Base-by-base conservation (phyloP, 2,329 filamentous ascomycete species). In the Pseudofabraea citricarpa region DNA sequence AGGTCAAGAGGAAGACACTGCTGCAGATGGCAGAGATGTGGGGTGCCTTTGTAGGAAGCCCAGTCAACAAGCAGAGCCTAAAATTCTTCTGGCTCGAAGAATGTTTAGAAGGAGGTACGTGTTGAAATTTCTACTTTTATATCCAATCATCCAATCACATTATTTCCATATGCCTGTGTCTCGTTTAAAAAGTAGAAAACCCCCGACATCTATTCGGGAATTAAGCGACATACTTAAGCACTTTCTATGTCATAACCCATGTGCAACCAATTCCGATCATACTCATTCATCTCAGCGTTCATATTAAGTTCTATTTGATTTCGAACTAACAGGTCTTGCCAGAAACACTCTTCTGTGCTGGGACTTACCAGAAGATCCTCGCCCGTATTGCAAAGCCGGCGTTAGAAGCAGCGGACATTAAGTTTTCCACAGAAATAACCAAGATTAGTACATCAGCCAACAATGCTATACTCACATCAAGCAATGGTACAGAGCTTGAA, bases 11-110 rank as follows among this genome's bases (percentile, higher is more conserved):
- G 5, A 56, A 59, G 29, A 51, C 56, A 36, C 66, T 66, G 45
- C 60, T 67, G 40, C 54, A 64, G 27, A 67, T 63, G 12, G 60
- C 73, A 3, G 56, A 59, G 29, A 46, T 57, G 18, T 78, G 76
- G 73, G 74, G 75, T 9, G 68, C 69, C 1, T 78, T 75, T 54
- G 70, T 78, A 19, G 76, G 75, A 3, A 71, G 65, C 42, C 62
- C 66, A 2, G 64, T 77, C 3, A 60, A 64, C 27, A 65, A 51
- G 19, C 76, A 80, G 56, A 77, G 73, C 54, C 58, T 80, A 42
- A 75, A 71, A 55, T 79, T 70, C 56, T 75, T 78, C 51, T 78
- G 74, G 72, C 57, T 80, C 2, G 74, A 79, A 53, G 74, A 79
- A 54, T 75, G 72, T 40, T 70, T 79, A 37, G 74, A 77, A 53